phyloP scores from a whole-genome alignment of 1,284 basidiomycete species.

The Cryptococcus neoformans region DNA sequence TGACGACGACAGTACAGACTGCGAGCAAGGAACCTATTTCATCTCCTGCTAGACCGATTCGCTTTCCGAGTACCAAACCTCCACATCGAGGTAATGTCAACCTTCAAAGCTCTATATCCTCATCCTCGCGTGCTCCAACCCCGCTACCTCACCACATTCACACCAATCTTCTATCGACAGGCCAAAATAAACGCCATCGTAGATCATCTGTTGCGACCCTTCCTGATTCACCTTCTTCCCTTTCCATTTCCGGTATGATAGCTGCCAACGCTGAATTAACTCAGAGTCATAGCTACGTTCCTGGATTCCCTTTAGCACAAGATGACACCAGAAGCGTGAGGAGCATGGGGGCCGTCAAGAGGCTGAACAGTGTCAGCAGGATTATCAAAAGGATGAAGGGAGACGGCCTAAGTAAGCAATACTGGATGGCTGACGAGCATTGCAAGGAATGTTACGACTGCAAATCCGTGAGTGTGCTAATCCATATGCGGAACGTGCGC shows the following conservation, averaged over 20 bases:
- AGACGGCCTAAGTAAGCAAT: conserved; percentile 64
- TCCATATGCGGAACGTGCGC: no score
- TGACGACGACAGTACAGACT: conserved; percentile 38
- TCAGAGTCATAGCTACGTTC: conserved; percentile 41
- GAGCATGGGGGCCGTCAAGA: conserved; percentile 54
- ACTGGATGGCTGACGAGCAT: conserved; percentile 97
- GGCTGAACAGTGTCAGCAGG: conserved; percentile 78
- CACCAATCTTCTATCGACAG: conserved; percentile 12
- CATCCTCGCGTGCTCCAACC: conserved; percentile 12
- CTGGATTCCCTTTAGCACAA: conserved; percentile 43
- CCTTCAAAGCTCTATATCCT: conserved; percentile 9
- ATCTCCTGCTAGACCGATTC: conserved; percentile 6
- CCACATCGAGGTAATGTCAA: conserved; percentile 22
- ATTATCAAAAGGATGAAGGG: conserved; percentile 70
- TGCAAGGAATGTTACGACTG: conserved; percentile 96
- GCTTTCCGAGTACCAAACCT: conserved; percentile 1
- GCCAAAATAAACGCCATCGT: conserved; percentile 20
- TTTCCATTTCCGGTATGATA: conserved; percentile 43
- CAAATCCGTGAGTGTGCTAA: conserved; percentile 49
- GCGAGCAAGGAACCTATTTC: conserved; percentile 5
- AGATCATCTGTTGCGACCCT: conserved; percentile 42
- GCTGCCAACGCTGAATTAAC: conserved; percentile 39
- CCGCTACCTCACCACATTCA: conserved; percentile 21
- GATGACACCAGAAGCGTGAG: conserved; percentile 47
- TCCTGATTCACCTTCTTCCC: conserved; percentile 44